Evolutionary conservation across 108 stramenopile genomes (phyloP).

Genomic region (Asterionellopsis glacialis): DNA sequence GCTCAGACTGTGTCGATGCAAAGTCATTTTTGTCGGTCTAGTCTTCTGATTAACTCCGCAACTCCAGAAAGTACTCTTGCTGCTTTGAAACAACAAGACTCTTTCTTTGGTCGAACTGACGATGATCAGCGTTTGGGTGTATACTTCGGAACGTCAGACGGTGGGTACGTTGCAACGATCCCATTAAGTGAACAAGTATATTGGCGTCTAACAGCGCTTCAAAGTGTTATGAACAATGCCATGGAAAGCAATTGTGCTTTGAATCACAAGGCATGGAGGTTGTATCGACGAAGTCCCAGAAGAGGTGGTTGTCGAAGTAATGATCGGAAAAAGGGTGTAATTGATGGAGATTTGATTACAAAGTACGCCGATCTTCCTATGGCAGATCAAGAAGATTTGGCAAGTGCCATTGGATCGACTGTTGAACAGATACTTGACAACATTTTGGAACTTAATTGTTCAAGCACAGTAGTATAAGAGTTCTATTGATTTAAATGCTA

Average conservation of each 20-base stretch:
- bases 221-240: constrained; percentile 89
- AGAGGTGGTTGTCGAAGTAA: constrained; percentile 76
- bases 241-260: constrained; percentile 85
- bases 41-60: constrained; percentile 68
- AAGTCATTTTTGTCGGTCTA: constrained; percentile 72
- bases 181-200: constrained; percentile 85
- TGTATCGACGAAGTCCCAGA: constrained; percentile 70
- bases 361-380: constrained; percentile 71
- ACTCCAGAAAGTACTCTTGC: constrained; percentile 66
- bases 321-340: constrained; percentile 86
- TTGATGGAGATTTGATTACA: constrained; percentile 87
- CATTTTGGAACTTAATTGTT: constrained; percentile 75
- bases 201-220: constrained; percentile 85
- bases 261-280: constrained; percentile 69
- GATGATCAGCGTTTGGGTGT: constrained; percentile 84
- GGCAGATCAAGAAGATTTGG: constrained; percentile 89
- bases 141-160: constrained; percentile 86
- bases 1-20: constrained; percentile 67
- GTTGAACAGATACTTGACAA: constrained; percentile 89
- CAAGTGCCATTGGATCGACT: constrained; percentile 91
- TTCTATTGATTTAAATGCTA: background rate
- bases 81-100: constrained; percentile 82
- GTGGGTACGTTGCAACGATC: constrained; percentile 67
- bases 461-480: constrained; percentile 34
- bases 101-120: constrained; percentile 64